phyloP scores from a whole-genome alignment of 2,329 filamentous ascomycete genomes.

The Thelonectria rubi region DNA sequence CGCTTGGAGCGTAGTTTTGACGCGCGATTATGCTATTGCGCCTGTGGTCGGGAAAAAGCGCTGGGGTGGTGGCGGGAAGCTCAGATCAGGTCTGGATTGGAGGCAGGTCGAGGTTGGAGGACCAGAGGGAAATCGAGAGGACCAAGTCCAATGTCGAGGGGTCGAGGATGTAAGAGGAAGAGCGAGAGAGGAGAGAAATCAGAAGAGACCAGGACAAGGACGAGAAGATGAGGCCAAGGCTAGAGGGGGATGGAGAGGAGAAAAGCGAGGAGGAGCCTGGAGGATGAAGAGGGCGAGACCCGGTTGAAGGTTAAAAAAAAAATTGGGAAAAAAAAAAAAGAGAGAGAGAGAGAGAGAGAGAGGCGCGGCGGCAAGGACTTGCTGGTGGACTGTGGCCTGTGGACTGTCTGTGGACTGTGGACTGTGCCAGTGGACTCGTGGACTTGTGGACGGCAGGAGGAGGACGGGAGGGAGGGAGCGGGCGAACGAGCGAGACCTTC shows the following conservation, averaged over 20 bases:
- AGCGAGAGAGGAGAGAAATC: slow-evolving; percentile 22
- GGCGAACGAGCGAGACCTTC: too few relatives aligned
- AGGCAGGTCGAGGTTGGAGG: slow-evolving; percentile 25
- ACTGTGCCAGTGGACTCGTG: too few relatives aligned
- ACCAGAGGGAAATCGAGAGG: slow-evolving; percentile 6
- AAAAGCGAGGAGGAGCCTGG: slow-evolving; percentile 28
- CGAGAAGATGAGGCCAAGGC: slow-evolving; percentile 35
- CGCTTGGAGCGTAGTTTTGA: slow-evolving; percentile 46
- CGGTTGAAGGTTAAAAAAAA: slow-evolving; percentile 37
- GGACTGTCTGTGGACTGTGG: too few relatives aligned
- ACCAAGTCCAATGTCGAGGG: slow-evolving; percentile 10
- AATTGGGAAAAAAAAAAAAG: too few relatives aligned
- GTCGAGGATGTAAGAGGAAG: slow-evolving; percentile 20
- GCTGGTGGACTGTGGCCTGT: too few relatives aligned
- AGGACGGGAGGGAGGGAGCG: not conserved
- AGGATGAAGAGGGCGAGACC: slow-evolving; percentile 33
- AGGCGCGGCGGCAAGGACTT: slow-evolving; percentile 37
- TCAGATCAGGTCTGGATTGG: slow-evolving; percentile 39
- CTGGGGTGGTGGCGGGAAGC: slow-evolving; percentile 41
- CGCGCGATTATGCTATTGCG: slow-evolving; percentile 46
- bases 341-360: slow-evolving; percentile 6
- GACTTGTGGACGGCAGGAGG: slow-evolving; percentile 2
- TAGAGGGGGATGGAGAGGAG: slow-evolving; percentile 34
- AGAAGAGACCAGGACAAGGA: slow-evolving; percentile 13
- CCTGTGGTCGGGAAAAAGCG: slow-evolving; percentile 40